Evolutionary conservation across 2,329 filamentous ascomycete species (phyloP).

Genomic region (Xylaria sp.): DNA sequence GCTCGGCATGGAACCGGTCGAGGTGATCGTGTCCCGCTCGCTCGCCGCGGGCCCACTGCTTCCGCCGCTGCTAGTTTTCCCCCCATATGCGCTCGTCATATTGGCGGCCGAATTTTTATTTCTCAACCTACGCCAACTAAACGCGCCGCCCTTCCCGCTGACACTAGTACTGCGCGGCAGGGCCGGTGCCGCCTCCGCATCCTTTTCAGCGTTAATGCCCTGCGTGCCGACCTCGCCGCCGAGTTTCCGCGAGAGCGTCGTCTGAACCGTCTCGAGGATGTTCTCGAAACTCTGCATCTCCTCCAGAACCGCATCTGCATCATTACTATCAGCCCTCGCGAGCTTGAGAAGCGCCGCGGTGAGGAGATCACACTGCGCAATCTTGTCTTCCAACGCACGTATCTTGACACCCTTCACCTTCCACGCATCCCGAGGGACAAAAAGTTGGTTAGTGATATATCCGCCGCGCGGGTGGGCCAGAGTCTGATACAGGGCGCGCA

Average conservation of each 20-base stretch:
- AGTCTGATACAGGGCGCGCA: slow-evolving; percentile 92
- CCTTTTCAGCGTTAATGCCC: slow-evolving; percentile 51
- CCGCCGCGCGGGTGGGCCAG: slow-evolving; percentile 89
- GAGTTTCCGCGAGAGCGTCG: slow-evolving; percentile 75
- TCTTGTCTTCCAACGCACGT: slow-evolving; percentile 89
- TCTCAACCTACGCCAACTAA: slow-evolving; percentile 87
- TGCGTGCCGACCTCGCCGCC: slow-evolving; percentile 92
- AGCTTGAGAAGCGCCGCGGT: slow-evolving; percentile 87
- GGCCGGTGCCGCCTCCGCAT: slow-evolving; percentile 38
- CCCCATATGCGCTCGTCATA: slow-evolving; percentile 54
- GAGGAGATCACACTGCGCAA: slow-evolving; percentile 85
- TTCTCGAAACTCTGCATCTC: slow-evolving; percentile 91
- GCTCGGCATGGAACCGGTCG: slow-evolving; percentile 69
- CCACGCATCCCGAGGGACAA: slow-evolving; percentile 93
- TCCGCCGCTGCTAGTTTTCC: slow-evolving; percentile 43
- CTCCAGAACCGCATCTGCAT: slow-evolving; percentile 88
- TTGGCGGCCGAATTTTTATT: slow-evolving; percentile 81
- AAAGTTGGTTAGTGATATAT: slow-evolving; percentile 88
- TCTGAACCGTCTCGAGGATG: slow-evolving; percentile 84
- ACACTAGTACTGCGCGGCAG: slow-evolving; percentile 62
- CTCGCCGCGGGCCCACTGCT: slow-evolving; percentile 37
- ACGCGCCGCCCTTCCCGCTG: slow-evolving; percentile 75
- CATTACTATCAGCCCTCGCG: slow-evolving; percentile 79
- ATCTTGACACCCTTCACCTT: slow-evolving; percentile 91
- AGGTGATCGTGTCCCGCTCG: slow-evolving; percentile 55